These are phyloP conservation scores for Lentinus brumalis DNA, from an alignment of 768 basidiomycete genomes.

Conservation along the genomic window DNA sequence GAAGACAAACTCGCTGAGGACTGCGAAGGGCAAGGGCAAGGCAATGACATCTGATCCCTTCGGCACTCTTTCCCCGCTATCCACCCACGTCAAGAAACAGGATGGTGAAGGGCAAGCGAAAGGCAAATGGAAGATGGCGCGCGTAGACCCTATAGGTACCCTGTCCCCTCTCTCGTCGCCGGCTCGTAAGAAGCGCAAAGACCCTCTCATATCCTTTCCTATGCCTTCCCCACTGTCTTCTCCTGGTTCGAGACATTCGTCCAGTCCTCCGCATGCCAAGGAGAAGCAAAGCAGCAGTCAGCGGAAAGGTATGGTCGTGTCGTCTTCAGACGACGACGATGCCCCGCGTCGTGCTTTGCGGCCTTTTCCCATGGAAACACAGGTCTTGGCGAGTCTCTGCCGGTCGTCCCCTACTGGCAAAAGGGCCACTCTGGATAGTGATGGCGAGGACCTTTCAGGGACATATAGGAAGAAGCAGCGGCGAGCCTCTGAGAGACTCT, in stretches of 20 bases:
- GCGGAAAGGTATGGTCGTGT: background rate
- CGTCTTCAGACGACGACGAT: slow-evolving; percentile 12
- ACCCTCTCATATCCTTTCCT: slow-evolving; percentile 1
- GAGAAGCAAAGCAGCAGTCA: background rate
- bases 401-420: slow-evolving; percentile 16
- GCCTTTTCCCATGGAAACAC: slow-evolving; percentile 54
- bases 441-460: slow-evolving; percentile 29
- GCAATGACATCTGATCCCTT: background rate
- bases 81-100: background rate
- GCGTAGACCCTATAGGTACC: slow-evolving; percentile 1
- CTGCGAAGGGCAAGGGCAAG: background rate
- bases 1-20: background rate
- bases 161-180: slow-evolving; percentile 9
- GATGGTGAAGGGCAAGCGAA: background rate
- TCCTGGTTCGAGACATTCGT: background rate
- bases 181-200: background rate
- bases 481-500: slow-evolving; percentile 10
- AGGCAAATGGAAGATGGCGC: background rate
- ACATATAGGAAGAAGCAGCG: slow-evolving; percentile 29
- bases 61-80: background rate
- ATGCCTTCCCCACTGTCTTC: slow-evolving; percentile 18
- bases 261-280: background rate
- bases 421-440: background rate
- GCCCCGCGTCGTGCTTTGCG: slow-evolving; percentile 7
- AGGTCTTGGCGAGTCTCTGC: slow-evolving; percentile 42